These are phyloP conservation scores for Endothia cerciana DNA, from an alignment of 2,329 filamentous ascomycete species.

Conservation along the genomic window DNA sequence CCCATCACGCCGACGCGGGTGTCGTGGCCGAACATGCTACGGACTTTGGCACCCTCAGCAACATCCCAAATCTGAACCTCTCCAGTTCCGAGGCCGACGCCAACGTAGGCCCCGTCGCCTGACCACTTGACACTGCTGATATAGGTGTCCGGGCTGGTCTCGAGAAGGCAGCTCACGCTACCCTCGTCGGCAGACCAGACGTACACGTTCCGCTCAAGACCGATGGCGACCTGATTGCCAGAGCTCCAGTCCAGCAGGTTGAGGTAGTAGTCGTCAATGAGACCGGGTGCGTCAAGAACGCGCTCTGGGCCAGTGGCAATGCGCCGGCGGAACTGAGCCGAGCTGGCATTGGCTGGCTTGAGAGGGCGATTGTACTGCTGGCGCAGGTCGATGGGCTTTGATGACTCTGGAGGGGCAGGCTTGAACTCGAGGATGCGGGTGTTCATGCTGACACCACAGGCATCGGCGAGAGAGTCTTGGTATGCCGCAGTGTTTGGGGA, in stretches of 20 bases:
- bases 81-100: conserved; percentile 90
- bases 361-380: conserved; percentile 98
- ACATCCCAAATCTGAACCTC: conserved; percentile 99
- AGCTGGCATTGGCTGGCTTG: conserved; percentile 72
- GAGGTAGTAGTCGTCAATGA: conserved; percentile 98
- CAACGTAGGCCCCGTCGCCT: conserved; percentile 92
- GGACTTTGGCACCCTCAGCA: conserved; percentile 90
- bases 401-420: conserved; percentile 95
- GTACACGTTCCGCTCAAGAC: conserved; percentile 94
- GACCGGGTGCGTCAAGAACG: conserved; percentile 91
- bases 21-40: conserved; percentile 98
- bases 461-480: conserved; percentile 85
- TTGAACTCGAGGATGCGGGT: conserved; percentile 98
- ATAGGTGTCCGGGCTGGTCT: conserved; percentile 89
- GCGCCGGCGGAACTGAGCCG: conserved; percentile 86
- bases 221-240: conserved; percentile 96
- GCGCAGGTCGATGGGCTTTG: conserved; percentile 95
- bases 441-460: conserved; percentile 90
- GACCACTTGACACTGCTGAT: conserved; percentile 99
- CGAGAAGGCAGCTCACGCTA: conserved; percentile 83
- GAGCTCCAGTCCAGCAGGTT: conserved; percentile 99
- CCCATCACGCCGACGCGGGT: conserved; percentile 97
- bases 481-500: conserved; percentile 90
- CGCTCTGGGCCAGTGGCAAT: conserved; percentile 95
- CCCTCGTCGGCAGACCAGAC: conserved; percentile 98